These are phyloP conservation scores for Suillus occidentalis DNA, from an alignment of 768 basidiomycete genomes.

Conservation along the genomic window DNA sequence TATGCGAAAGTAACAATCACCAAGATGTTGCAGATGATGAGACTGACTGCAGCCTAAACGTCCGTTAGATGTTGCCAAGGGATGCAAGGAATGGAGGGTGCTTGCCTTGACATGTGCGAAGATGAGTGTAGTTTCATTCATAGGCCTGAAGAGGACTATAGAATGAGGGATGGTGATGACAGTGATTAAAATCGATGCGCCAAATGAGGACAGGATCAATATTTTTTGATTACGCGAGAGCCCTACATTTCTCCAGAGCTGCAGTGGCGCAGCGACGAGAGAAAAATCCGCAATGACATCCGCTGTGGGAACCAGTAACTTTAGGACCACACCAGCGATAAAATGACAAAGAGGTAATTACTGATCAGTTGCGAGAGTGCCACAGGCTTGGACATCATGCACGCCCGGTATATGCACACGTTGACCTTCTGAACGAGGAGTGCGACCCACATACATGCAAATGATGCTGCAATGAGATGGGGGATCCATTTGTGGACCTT, in stretches of 20 bases:
- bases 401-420: slow-evolving; percentile 10
- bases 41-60: slow-evolving; percentile 21
- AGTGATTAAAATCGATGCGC: slow-evolving; percentile 22
- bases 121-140: slow-evolving; percentile 17
- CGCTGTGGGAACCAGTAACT: not conserved
- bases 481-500: slow-evolving; percentile 9
- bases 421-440: slow-evolving; percentile 13
- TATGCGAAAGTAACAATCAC: slow-evolving; percentile 26
- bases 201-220: slow-evolving; percentile 22
- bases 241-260: slow-evolving; percentile 17
- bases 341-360: slow-evolving; percentile 12
- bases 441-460: slow-evolving; percentile 14
- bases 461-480: slow-evolving; percentile 15
- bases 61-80: not conserved
- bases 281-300: not conserved
- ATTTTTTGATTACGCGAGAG: slow-evolving; percentile 17
- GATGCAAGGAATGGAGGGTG: not conserved
- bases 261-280: not conserved
- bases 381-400: slow-evolving; percentile 9
- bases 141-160: slow-evolving; percentile 5
- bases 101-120: slow-evolving; percentile 23
- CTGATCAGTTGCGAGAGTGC: slow-evolving; percentile 21
- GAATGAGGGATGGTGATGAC: slow-evolving; percentile 19
- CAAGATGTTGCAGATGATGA: slow-evolving; percentile 29
- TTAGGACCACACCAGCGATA: not conserved